A percentile compares a stretch with the other conserved stretches of the same genome.
Conservation (phyloP, 805 yeast genomes). For the Metschnikowia dekortorum region DNA sequence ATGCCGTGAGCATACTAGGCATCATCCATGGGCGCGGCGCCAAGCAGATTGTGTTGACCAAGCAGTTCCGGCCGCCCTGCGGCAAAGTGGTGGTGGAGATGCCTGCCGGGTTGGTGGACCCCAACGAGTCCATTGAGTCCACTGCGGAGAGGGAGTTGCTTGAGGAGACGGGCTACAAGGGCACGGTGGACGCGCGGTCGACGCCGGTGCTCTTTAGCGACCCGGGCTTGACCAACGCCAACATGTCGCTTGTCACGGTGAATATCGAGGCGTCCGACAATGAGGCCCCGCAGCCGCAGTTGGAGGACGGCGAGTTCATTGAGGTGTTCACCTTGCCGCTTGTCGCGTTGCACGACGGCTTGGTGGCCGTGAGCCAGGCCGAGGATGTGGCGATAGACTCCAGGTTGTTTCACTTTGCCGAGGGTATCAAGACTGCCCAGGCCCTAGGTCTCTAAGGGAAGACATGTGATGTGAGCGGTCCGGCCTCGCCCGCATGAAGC, state of each 20-base stretch:
- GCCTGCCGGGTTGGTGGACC: slow-evolving; percentile 94
- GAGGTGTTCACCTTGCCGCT: slow-evolving; percentile 80
- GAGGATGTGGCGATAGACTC: slow-evolving; percentile 84
- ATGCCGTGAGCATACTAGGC: slow-evolving; percentile 90
- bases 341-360: slow-evolving; percentile 47
- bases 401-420: slow-evolving; percentile 79
- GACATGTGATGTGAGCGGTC: no score
- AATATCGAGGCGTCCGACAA: slow-evolving; percentile 72
- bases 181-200: slow-evolving; percentile 42
- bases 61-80: slow-evolving; percentile 92
- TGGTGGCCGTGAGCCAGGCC: slow-evolving; percentile 44
- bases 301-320: slow-evolving; percentile 90
- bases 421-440: slow-evolving; percentile 62
- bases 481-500: no score
- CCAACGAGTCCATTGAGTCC: slow-evolving; percentile 65
- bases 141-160: slow-evolving; percentile 85
- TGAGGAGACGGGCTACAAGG: slow-evolving; percentile 92
- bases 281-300: slow-evolving; percentile 60
- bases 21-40: slow-evolving; percentile 50
- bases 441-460: not conserved
- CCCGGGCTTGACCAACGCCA: slow-evolving; percentile 87
- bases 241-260: slow-evolving; percentile 72
- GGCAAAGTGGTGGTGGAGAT: slow-evolving; percentile 84
- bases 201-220: slow-evolving; percentile 55
- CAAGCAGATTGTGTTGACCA: slow-evolving; percentile 54